Conservation (phyloP, 441 rosid genomes). For the Adansonia grandidieri region DNA sequence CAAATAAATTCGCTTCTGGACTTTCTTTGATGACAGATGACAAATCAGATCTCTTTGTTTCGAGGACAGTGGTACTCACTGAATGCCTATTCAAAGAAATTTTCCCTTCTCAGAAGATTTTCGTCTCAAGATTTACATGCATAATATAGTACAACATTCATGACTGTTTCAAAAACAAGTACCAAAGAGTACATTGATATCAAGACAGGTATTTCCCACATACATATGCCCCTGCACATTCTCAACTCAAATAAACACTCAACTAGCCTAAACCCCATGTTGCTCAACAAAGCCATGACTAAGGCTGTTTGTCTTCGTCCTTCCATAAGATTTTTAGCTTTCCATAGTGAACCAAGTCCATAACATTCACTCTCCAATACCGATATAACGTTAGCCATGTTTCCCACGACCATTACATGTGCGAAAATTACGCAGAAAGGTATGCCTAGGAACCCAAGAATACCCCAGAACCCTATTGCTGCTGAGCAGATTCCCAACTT, state of each 20-base stretch:
- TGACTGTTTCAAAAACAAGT: slow-evolving; percentile 33
- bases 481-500: slow-evolving; percentile 21
- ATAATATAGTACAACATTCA: slow-evolving; percentile 34
- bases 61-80: no score
- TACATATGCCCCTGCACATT: slow-evolving; percentile 27
- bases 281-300: slow-evolving; percentile 35
- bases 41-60: no score
- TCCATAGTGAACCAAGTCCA: slow-evolving; percentile 35
- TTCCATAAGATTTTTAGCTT: slow-evolving; percentile 33
- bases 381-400: slow-evolving; percentile 30
- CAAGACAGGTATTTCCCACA: slow-evolving; percentile 32
- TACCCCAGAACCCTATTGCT: slow-evolving; percentile 22
- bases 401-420: slow-evolving; percentile 34
- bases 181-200: slow-evolving; percentile 35
- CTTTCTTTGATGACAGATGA: no score
- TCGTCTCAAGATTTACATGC: slow-evolving; percentile 34
- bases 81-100: background rate
- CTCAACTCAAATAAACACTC: slow-evolving; percentile 31
- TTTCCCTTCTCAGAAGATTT: background rate
- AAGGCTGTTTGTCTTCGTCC: slow-evolving; percentile 39
- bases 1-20: no score
- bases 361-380: slow-evolving; percentile 30
- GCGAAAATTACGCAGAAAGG: slow-evolving; percentile 40
- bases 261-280: slow-evolving; percentile 28
- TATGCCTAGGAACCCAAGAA: slow-evolving; percentile 30